Percentiles rank a stretch among this genome's conserved stretches.
Evolutionary conservation across 2,329 filamentous ascomycete species (phyloP).

Genomic region (Coniochaeta prunicola): DNA sequence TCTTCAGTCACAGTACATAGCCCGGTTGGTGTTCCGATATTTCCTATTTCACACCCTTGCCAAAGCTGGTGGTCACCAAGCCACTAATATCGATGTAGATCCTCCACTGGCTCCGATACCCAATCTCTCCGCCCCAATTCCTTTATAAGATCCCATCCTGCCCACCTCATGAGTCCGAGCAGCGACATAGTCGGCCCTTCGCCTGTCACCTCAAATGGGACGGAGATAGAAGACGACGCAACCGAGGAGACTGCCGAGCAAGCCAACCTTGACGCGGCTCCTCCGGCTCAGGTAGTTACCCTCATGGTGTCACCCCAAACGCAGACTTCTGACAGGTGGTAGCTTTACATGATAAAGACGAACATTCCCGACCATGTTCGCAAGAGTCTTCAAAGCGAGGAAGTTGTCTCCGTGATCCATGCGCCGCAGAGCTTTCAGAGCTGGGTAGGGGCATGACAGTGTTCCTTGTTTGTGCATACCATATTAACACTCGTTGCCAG

Average conservation of each 20-base stretch:
- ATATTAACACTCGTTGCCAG: constrained; percentile 24
- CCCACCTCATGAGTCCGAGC: constrained; percentile 50
- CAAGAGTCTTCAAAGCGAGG: constrained; percentile 55
- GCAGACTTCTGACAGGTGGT: constrained; percentile 6
- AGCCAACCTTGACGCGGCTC: constrained; percentile 20
- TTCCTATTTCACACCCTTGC: constrained; percentile 5
- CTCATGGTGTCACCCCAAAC: background rate
- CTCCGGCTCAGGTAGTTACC: constrained; percentile 30
- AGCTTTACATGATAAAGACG: constrained; percentile 49
- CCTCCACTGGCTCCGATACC: constrained; percentile 35
- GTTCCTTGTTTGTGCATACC: background rate
- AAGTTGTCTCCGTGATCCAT: constrained; percentile 85
- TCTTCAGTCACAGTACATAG: constrained; percentile 39
- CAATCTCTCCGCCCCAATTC: constrained; percentile 45
- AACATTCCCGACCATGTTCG: constrained; percentile 50
- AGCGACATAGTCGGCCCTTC: constrained; percentile 72
- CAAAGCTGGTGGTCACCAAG: constrained; percentile 1
- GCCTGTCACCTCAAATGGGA: constrained; percentile 76
- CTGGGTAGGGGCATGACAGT: constrained; percentile 51
- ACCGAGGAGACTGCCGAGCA: constrained; percentile 48
- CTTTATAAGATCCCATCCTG: constrained; percentile 39
- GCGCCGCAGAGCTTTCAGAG: constrained; percentile 74
- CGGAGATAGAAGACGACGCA: constrained; percentile 75
- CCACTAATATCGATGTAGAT: constrained; percentile 23
- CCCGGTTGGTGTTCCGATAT: constrained; percentile 36